Conservation (phyloP, 2,329 filamentous ascomycete genomes). For the Hypoxylon sp. region DNA sequence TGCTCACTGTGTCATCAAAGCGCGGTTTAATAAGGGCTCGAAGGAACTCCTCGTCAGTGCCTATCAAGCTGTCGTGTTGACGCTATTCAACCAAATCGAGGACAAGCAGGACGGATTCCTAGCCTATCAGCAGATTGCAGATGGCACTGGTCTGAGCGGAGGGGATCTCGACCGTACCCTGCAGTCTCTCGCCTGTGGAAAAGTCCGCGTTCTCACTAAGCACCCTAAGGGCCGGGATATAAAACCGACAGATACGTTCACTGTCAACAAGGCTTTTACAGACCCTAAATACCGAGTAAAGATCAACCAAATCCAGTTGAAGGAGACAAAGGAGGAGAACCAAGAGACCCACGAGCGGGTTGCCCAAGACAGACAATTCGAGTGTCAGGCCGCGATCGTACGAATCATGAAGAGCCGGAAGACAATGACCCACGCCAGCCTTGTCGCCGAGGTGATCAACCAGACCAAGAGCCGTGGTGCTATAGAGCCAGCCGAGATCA, state of each 20-base stretch:
- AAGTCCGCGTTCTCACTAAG: constrained; percentile 84
- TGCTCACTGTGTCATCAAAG: constrained; percentile 88
- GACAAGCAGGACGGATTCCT: constrained; percentile 65
- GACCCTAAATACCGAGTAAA: constrained; percentile 91
- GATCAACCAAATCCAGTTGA: constrained; percentile 98
- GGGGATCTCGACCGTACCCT: constrained; percentile 87
- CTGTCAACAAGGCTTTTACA: constrained; percentile 78
- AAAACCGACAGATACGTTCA: constrained; percentile 80
- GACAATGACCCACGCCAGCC: constrained; percentile 82
- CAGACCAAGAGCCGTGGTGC: constrained; percentile 87
- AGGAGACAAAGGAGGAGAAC: constrained; percentile 95
- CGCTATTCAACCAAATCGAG: constrained; percentile 83
- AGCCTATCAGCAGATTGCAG: constrained; percentile 77
- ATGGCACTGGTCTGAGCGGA: constrained; percentile 77
- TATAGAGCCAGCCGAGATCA: constrained; percentile 86
- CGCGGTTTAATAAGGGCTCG: constrained; percentile 77
- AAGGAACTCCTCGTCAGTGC: constrained; percentile 93
- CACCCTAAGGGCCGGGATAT: constrained; percentile 87
- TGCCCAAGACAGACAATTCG: constrained; percentile 87
- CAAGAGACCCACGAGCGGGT: constrained; percentile 92
- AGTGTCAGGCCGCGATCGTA: constrained; percentile 96
- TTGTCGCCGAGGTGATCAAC: constrained; percentile 91
- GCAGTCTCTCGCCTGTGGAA: constrained; percentile 93
- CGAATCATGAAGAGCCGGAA: constrained; percentile 97
- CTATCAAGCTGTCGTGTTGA: constrained; percentile 89